Base-by-base conservation (phyloP, 306 rosid genomes). In the Lablab purpureus region DNA sequence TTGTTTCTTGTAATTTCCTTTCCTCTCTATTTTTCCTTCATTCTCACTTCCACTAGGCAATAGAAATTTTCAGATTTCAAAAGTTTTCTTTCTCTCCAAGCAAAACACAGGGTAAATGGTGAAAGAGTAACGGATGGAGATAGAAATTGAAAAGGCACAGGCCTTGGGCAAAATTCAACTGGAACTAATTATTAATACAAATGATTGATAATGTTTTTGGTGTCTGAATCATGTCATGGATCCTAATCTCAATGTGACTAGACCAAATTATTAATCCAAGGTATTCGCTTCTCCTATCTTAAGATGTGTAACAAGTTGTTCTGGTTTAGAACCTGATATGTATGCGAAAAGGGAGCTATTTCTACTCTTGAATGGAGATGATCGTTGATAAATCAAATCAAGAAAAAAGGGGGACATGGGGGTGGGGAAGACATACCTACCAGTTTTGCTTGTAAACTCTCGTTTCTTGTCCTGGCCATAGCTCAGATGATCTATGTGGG, bases 361-460 rank as follows among this genome's bases (percentile, higher is more conserved):
- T 60, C 49, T 28, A 46, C 51, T 79, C 8, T 23, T 27, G n/a
- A 74, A 52, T 17, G 70, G 25, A 74, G 21, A 10, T 41, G 41
- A 66, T 60, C 6, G 37, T 63, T 45, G 47, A 9, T 55, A 36
- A 18, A 73, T 36, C 12, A 71, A 65, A 37, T 30, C 40, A 71
- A 71, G 7, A 72, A 17, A 43, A 79, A 43, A 43, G 0, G 15
- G 49, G 41, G 36, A 32, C 4, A 32, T 32, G 59, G 68, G 4
- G 63, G 28, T 54, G 84, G 69, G 92, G 81, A 83, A 80, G 90
- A 87, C 97, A 86, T 93, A 93, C 97, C 96, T 83, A 93, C 97
- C 97, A 93, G 87, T 89, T 93, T 93, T 89, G 97, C 94, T 87
- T 93, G 97, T 81, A 93, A 74, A 56, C 89, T 91, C 87, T 91